Base-by-base conservation (phyloP, 768 basidiomycete genomes). In the Pholiota microspora region DNA sequence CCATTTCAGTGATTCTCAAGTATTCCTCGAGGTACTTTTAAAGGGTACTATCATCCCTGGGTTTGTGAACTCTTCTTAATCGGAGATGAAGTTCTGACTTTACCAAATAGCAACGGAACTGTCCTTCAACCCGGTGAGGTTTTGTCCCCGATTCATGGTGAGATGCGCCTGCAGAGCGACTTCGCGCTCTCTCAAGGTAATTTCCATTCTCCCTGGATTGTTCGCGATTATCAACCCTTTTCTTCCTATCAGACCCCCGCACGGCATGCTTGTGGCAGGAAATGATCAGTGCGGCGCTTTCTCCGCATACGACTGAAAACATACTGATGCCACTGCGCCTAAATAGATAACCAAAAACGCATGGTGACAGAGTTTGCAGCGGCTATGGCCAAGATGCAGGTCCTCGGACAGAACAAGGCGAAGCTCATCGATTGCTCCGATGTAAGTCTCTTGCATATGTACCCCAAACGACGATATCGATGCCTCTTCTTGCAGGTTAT, bases 141-240 rank as follows among this genome's bases (percentile, higher is more conserved):
- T 1, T 21, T 55, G 28, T 72, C 72, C 1, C 69, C 73, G 6
- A 60, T 75, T 10, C 57, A 56, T 18, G 74, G 74, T 15, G 73
- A 73, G 57, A 67, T 77, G 64, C 71, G 73, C 50, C 67, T 76
- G 13, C 69, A 74, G 58, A 73, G 71, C 47, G 73, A 76, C 62
- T 70, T 65, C 40, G 59, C 48, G 18, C 46, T 69, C 21, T 56
- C 65, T 9, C 59, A 51, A 9, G 65, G 61, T 54, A 16, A n/a
- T n/a, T n/a, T n/a, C n/a, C n/a, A 21, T 48, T 31, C 2, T 55
- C 47, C 5, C 56, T 47, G 35, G 18, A 47, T 13, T 55, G 46
- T 49, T 51, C 8, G 24, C 40, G 24, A 16, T 6, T 7, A 9
- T 27, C 9, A 7, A 16, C 40, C 31, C 12, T n/a, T 29, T 24